These are phyloP conservation scores for Antrodiella citrinella DNA, from an alignment of 768 basidiomycete genomes.

Conservation along the genomic window DNA sequence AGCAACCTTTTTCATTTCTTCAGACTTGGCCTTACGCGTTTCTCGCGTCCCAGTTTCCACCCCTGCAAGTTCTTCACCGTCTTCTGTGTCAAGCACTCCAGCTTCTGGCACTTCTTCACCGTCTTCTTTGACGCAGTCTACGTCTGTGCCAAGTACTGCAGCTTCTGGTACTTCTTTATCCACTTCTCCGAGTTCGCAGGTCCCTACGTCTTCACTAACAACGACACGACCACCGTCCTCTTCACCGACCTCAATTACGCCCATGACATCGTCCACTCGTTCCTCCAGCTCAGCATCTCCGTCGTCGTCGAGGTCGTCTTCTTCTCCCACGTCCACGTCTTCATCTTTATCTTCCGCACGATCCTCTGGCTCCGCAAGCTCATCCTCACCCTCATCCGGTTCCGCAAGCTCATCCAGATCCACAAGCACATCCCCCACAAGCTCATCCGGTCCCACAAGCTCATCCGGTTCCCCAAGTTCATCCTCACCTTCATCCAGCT, in stretches of 20 bases:
- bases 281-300: neutral
- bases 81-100: neutral
- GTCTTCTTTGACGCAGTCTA: too few relatives aligned
- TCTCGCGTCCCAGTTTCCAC: too few relatives aligned
- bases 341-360: neutral
- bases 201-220: too few relatives aligned
- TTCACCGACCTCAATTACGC: neutral
- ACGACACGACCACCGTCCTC: neutral
- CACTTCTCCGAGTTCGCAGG: too few relatives aligned
- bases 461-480: neutral
- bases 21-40: too few relatives aligned
- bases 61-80: neutral
- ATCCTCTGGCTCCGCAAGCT: neutral
- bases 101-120: neutral
- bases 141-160: too few relatives aligned
- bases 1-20: too few relatives aligned
- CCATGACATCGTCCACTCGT: neutral
- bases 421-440: neutral
- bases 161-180: too few relatives aligned
- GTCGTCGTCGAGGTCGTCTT: neutral
- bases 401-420: neutral
- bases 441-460: neutral
- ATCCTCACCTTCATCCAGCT: constrained; percentile 1
- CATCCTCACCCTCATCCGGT: neutral
- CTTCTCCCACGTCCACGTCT: neutral